Evolutionary conservation across 2,329 filamentous ascomycete genomes (phyloP).

Genomic region (Grosmannia huntii): DNA sequence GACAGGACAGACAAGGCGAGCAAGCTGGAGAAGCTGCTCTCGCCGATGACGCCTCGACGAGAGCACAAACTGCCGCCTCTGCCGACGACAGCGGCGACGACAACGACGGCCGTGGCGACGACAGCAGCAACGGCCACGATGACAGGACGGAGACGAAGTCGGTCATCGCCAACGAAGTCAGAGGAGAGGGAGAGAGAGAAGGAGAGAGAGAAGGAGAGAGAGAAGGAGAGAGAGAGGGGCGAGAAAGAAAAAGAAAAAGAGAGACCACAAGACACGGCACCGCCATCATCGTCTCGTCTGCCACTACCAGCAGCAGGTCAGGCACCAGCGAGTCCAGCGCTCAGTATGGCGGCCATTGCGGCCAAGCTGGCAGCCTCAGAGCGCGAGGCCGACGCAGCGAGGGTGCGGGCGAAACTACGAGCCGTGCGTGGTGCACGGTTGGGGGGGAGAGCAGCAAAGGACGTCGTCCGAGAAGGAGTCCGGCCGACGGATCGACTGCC

Average conservation of each 20-base stretch:
- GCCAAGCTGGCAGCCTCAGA: conserved; percentile 53
- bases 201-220: too few species aligned
- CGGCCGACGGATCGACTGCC: too few species aligned
- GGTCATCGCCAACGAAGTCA: conserved; percentile 5
- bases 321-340: conserved; percentile 38
- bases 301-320: conserved; percentile 16
- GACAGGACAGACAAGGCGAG: not conserved
- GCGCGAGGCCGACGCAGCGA: conserved; percentile 48
- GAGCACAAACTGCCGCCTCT: not conserved
- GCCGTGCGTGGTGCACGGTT: conserved; percentile 29
- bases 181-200: too few species aligned
- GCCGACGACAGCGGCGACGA: not conserved
- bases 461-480: not conserved
- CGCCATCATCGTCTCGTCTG: conserved; percentile 7
- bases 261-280: not conserved
- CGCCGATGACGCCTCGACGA: not conserved
- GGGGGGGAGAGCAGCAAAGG: conserved; percentile 11
- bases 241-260: too few species aligned
- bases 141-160: conserved; percentile 6
- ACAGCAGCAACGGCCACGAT: not conserved
- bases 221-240: too few species aligned
- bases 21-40: not conserved
- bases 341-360: conserved; percentile 49
- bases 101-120: not conserved
- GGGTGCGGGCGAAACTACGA: conserved; percentile 48